Percentiles rank a stretch among this genome's conserved stretches.
These are phyloP conservation scores for Rhizoclosmatium globosum DNA, from an alignment of 192 early-diverging fungal genomes.

Conservation along the genomic window DNA sequence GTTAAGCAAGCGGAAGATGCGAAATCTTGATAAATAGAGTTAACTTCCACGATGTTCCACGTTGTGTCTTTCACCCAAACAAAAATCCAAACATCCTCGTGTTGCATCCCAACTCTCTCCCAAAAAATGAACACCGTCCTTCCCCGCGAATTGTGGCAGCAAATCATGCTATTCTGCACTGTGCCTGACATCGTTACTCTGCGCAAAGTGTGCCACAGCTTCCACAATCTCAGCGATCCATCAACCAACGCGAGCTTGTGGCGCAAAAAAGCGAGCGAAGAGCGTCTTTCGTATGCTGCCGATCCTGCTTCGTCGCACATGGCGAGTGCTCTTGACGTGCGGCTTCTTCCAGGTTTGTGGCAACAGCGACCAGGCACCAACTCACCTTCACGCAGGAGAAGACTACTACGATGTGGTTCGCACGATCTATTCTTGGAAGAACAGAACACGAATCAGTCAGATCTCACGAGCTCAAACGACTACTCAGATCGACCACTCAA, in stretches of 20 bases:
- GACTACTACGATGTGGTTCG: slow-evolving; percentile 7
- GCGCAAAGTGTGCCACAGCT: slow-evolving; percentile 10
- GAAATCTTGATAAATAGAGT: neutral
- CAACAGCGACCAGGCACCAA: neutral
- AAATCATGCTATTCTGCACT: neutral
- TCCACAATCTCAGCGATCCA: neutral
- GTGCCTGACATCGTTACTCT: neutral
- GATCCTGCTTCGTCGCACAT: neutral
- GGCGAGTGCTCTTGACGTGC: neutral
- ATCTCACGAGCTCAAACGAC: neutral
- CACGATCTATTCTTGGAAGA: neutral
- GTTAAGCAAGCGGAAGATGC: slow-evolving; percentile 5
- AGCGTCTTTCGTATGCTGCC: neutral
- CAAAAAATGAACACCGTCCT: neutral
- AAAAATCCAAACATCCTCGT: neutral
- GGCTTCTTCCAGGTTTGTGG: neutral
- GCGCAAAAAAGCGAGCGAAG: neutral
- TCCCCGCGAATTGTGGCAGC: slow-evolving; percentile 13
- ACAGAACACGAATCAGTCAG: neutral
- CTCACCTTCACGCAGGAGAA: slow-evolving; percentile 1
- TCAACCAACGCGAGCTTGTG: neutral
- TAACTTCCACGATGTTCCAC: neutral
- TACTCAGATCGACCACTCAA: too few species aligned
- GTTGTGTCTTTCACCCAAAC: neutral
- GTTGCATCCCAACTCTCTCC: too few species aligned